These are phyloP conservation scores for Paragyromitra xinjiangensis DNA, from an alignment of 495 filamentous ascomycete genomes.

Conservation along the genomic window DNA sequence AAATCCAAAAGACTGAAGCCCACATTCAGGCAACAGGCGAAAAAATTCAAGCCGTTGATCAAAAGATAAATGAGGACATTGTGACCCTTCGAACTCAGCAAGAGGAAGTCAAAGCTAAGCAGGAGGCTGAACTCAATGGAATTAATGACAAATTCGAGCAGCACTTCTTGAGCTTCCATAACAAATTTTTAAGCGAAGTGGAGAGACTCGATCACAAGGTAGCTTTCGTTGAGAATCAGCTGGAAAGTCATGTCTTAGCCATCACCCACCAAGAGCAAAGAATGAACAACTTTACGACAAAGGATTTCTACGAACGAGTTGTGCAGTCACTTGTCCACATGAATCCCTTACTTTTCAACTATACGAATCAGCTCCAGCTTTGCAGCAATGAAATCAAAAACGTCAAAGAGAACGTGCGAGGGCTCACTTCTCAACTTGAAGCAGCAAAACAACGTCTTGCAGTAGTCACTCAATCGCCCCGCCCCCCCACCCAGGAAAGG, in stretches of 20 bases:
- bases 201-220: constrained; percentile 27
- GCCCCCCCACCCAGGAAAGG: constrained; percentile 5
- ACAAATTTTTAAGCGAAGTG: constrained; percentile 15
- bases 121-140: constrained; percentile 2
- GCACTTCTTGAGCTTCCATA: constrained; percentile 4
- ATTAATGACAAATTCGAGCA: constrained; percentile 4
- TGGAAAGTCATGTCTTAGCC: constrained; percentile 44
- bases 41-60: constrained; percentile 23
- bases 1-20: constrained; percentile 12
- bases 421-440: constrained; percentile 10
- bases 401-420: constrained; percentile 24
- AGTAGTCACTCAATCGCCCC: constrained; percentile 10
- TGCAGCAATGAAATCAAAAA: constrained; percentile 35
- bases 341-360: constrained; percentile 50
- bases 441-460: constrained; percentile 18
- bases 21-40: constrained; percentile 24
- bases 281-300: constrained; percentile 51
- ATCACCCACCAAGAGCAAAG: constrained; percentile 49
- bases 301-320: constrained; percentile 51
- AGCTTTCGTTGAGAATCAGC: constrained; percentile 40
- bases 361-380: constrained; percentile 40
- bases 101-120: neutral
- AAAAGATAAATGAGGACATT: constrained; percentile 9
- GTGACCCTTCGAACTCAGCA: constrained; percentile 11
- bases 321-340: constrained; percentile 39